Evolutionary conservation across 371 early-diverging fungal genomes (phyloP).

Genomic region (Blakeslea trispora): DNA sequence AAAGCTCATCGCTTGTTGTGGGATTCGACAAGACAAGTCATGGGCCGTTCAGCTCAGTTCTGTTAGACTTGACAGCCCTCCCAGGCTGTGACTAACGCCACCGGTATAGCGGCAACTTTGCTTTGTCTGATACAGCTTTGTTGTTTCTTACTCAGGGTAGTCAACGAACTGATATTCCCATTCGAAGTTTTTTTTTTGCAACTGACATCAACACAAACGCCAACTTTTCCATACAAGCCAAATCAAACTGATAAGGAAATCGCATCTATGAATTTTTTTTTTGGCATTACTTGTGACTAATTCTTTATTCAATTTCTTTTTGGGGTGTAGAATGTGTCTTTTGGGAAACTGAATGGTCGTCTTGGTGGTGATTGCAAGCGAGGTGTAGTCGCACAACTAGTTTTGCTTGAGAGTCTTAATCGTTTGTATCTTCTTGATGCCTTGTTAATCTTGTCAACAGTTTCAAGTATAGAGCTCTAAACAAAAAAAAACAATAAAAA

Average conservation of each 20-base stretch:
- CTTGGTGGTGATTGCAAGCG: slow-evolving; percentile 9
- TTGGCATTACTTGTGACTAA: too few species aligned
- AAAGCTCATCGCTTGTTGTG: not conserved
- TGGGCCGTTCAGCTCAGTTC: not conserved
- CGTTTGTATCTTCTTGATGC: slow-evolving; percentile 5
- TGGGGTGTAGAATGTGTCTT: slow-evolving; percentile 10
- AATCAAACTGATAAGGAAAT: too few species aligned
- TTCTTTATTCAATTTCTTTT: slow-evolving; percentile 4
- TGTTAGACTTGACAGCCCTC: slow-evolving; percentile 1
- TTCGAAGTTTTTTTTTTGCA: not conserved
- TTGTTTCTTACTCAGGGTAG: slow-evolving; percentile 2
- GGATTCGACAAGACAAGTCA: not conserved
- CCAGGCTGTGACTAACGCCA: slow-evolving; percentile 1
- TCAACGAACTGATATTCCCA: not conserved
- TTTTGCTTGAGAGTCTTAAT: slow-evolving; percentile 9
- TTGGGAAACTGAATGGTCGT: slow-evolving; percentile 2
- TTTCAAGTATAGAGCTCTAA: slow-evolving; percentile 4
- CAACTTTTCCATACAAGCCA: too few species aligned
- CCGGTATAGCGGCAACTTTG: not conserved
- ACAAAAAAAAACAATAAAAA: slow-evolving; percentile 1
- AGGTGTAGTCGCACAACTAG: slow-evolving; percentile 7
- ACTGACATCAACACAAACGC: too few species aligned
- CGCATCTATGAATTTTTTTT: too few species aligned
- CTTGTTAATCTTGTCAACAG: not conserved
- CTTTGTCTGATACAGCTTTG: not conserved